Evolutionary conservation across 139 green algal species (phyloP), one percentile per base, ranked within the genome.

Genomic region (Closterium sp.): DNA sequence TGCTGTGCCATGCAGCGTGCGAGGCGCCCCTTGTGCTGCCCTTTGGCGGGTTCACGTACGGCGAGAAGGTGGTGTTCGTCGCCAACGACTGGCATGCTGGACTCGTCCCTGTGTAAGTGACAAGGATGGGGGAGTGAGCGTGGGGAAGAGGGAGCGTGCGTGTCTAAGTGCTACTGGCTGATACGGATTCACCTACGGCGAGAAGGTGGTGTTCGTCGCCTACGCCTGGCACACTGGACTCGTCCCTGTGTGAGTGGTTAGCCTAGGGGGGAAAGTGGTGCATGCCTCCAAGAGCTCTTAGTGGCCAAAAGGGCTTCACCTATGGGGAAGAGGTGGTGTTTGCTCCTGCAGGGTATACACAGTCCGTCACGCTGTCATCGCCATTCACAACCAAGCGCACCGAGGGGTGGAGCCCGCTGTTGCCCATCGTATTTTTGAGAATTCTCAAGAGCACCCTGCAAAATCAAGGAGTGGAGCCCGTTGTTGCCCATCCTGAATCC

Each of bases 81-180:
- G 97, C 96, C 90, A 98, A 98, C 89, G 97, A 98, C 95, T 98
- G 97, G 97, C 97, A 98, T 89, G 95, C 97, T 23, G 93, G 91
- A 0, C 93, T 98, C 90, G 94, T 98, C 69, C 96, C 97, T 93
- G 89, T 92, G 89, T 92, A 33, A 92, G 89, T 92, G 16, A 66
- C 38, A 3, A 10, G n/a, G n/a, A n/a, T n/a, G n/a, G n/a, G n/a
- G n/a, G n/a, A n/a, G n/a, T n/a, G n/a, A n/a, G n/a, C n/a, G 38
- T 66, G 38, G 7, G 38, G 38, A 12, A 66, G 7, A 12, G 38
- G 55, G 16, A 28, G 55, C 25, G 55, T 76, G 55, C 16, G 25
- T 76, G 55, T n/a, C 55, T 76, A 19, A 28, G 16, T 76, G 55
- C 1, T 28, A 76, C 2, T 76, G 55, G 16, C 55, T 76, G 55